Base-by-base conservation (phyloP, 2,329 filamentous ascomycete genomes). In the Stemphylium lycopersici region DNA sequence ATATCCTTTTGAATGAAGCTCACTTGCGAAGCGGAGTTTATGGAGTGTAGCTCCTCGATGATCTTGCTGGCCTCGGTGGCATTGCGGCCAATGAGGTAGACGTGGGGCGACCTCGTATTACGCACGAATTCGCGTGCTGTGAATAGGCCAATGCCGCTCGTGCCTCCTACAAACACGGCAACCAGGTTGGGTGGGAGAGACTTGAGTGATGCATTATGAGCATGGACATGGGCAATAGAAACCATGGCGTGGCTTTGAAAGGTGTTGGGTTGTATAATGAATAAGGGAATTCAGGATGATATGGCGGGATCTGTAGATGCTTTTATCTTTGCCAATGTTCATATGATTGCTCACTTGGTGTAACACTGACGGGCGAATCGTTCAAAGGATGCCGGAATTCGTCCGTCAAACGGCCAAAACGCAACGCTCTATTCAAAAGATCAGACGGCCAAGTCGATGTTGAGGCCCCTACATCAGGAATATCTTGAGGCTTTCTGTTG, bases 61-160 rank as follows among this genome's bases (percentile, higher is more conserved):
- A 80, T 65, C 16, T 64, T 61, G 4, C 68, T 59, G 33, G 75
- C 78, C 58, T 74, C 73, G 12, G 70, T 65, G 49, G 70, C 64
- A 55, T 69, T 75, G 49, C 78, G 78, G 46, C 77, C 78, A 48
- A 80, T 56, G 12, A 80, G 75, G 51, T 80, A 80, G 31, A 78
- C 68, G 41, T 69, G 68, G 6, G 78, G 78, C 15, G 69, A 63
- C 12, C 58, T 67, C 1, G 76, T 73, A 15, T 73, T 70, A 18
- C 73, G 65, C 40, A 78, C 79, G 31, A 80, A 62, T 56, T 79
- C 78, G 37, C 70, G 73, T 1, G 75, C 74, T 13, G 78, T 80
- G 53, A 70, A 76, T 58, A 76, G 72, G 24, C 76, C 76, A 44
- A 80, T 79, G 24, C 78, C 78, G 4, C 67, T 67, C 13, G 78